A percentile compares a stretch with the other conserved stretches of the same genome.
Conservation (phyloP, 371 early-diverging fungal genomes). For the Rhizopus stolonifer region DNA sequence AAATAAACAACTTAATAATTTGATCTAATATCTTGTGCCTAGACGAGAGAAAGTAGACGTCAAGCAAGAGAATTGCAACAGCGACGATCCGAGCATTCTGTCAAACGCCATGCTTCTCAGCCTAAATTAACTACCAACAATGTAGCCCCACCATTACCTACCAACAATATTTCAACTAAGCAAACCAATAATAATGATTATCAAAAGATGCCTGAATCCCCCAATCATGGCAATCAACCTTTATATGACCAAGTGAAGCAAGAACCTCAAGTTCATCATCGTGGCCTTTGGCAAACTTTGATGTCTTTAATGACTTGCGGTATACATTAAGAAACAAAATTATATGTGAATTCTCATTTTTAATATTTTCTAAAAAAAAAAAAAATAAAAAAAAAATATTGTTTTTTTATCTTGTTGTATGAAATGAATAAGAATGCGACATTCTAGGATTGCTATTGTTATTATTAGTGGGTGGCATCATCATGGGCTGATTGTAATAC, state of each 20-base stretch:
- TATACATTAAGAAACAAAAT: conserved; percentile 18
- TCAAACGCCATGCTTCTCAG: conserved; percentile 28
- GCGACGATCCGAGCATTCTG: conserved; percentile 17
- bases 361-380: too few species aligned
- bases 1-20: too few species aligned
- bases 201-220: conserved; percentile 20
- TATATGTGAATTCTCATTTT: too few species aligned
- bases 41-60: conserved; percentile 27
- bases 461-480: not conserved
- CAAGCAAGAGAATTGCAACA: conserved; percentile 24
- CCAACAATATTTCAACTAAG: too few species aligned
- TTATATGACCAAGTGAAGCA: conserved; percentile 15
- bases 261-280: conserved; percentile 8
- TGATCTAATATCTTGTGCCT: not conserved
- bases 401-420: not conserved
- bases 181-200: conserved; percentile 17
- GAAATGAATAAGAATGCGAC: conserved; percentile 3
- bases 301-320: conserved; percentile 34
- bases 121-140: conserved; percentile 14
- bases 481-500: conserved; percentile 11
- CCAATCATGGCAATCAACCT: conserved; percentile 11
- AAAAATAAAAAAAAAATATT: too few species aligned
- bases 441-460: not conserved
- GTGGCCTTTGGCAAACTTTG: conserved; percentile 26
- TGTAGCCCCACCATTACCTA: conserved; percentile 17